These are phyloP conservation scores for Pigoraptor vietnamica DNA, from an alignment of 78 protist genomes.

Conservation along the genomic window DNA sequence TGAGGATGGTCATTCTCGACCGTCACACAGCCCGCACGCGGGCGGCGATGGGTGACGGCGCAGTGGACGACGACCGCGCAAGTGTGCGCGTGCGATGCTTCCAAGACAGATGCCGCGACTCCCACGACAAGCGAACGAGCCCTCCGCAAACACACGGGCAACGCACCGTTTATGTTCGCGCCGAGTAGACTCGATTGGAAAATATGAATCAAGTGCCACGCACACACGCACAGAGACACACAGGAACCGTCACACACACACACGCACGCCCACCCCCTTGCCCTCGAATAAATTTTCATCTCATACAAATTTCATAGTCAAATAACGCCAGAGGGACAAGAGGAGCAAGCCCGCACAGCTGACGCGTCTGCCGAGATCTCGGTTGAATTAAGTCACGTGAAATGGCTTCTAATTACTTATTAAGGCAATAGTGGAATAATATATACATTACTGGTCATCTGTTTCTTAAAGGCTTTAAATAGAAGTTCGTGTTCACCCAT, in stretches of 20 bases:
- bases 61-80: no score
- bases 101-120: no score
- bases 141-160: no score
- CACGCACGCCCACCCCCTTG: slow-evolving; percentile 1
- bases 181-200: no score
- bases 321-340: no score
- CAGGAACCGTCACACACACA: background rate
- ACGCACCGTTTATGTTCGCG: no score
- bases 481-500: no score
- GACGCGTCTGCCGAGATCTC: background rate
- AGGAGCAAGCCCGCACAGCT: background rate
- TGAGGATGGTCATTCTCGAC: slow-evolving; percentile 35
- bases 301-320: background rate
- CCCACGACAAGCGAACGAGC: no score
- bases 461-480: no score
- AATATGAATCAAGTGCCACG: background rate
- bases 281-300: background rate
- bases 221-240: slow-evolving; percentile 12
- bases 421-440: no score
- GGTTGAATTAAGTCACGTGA: background rate
- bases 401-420: background rate
- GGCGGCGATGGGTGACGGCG: background rate
- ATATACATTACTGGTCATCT: no score
- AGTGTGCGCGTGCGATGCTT: no score
- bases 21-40: background rate